Conservation (phyloP, 495 filamentous ascomycete species). For the Penicillium pancosmium region DNA sequence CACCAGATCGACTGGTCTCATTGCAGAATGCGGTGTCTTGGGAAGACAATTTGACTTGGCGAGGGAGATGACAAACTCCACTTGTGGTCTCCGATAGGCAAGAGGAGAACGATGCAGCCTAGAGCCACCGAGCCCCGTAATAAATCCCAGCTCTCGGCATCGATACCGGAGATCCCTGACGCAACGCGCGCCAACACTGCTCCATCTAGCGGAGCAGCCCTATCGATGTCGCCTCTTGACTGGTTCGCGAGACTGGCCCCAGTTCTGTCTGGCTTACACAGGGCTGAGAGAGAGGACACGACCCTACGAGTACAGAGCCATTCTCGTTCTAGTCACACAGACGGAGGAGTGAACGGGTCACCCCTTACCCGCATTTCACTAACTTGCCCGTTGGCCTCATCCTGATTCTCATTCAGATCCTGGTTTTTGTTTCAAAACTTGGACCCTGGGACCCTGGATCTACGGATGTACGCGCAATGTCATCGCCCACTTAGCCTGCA, state of each 20-base stretch:
- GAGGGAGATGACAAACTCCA: conserved; percentile 22
- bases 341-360: background rate
- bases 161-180: conserved; percentile 11
- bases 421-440: background rate
- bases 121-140: conserved; percentile 26
- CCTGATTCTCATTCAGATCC: background rate
- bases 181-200: conserved; percentile 3
- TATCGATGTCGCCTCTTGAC: background rate
- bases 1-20: background rate
- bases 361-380: background rate
- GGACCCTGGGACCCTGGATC: too few relatives aligned
- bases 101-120: conserved; percentile 31
- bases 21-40: conserved; percentile 14
- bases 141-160: conserved; percentile 19
- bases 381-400: too few relatives aligned
- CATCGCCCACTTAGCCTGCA: too few relatives aligned
- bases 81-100: conserved; percentile 20
- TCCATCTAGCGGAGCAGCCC: background rate
- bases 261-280: background rate
- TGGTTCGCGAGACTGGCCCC: background rate
- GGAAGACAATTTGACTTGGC: conserved; percentile 11
- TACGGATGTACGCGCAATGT: too few relatives aligned
- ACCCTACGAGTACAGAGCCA: background rate
- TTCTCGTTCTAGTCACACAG: background rate
- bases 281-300: too few relatives aligned